Evolutionary conservation across 179 eudicot genomes (phyloP), one percentile per base, ranked within the genome.

Genomic region (Gypsophila paniculata): DNA sequence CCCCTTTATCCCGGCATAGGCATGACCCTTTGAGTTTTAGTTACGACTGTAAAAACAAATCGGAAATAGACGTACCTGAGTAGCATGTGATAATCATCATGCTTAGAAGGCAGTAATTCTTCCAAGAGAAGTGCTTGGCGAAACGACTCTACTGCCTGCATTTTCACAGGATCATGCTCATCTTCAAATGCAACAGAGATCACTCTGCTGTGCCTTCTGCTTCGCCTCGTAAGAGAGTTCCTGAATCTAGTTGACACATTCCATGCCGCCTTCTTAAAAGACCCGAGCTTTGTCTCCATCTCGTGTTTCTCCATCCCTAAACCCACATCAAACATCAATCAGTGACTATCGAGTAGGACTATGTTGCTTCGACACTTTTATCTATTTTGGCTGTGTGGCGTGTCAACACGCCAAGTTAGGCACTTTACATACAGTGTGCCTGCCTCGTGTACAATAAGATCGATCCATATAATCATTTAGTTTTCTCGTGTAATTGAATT

Each of bases 121-220:
- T 92, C 97, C 51, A 95, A 78, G 74, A 86, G 73, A 66, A 94
- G 95, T n/a, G 87, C 84, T 76, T 95, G 99, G 2, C 99, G 92
- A 8, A 95, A 82, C 13, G 88, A 88, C 69, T 95, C 99, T 18
- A 95, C 99, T 3, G 95, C 95, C 79, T 81, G 78, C 38, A 85
- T 52, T 77, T 95, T 97, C 72, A 92, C 97, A 8, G 89, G 90
- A 72, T 92, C 99, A 68, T 83, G 97, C 68, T 86, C 97, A 79
- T 92, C 96, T 48, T 87, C 96, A 26, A 88, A 80, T 34, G 86
- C 80, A 69, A 88, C 85, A 61, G 96, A 90, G 90, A 95, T 92
- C 59, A 92, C 93, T 79, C 88, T 78, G 75, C 99, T 95, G 77
- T 84, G 81, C 74, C 95, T 84, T 70, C 92, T 85, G n/a, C 96